Evolutionary conservation across 139 green algal genomes (phyloP).

Genomic region (Chlorella sp.): DNA sequence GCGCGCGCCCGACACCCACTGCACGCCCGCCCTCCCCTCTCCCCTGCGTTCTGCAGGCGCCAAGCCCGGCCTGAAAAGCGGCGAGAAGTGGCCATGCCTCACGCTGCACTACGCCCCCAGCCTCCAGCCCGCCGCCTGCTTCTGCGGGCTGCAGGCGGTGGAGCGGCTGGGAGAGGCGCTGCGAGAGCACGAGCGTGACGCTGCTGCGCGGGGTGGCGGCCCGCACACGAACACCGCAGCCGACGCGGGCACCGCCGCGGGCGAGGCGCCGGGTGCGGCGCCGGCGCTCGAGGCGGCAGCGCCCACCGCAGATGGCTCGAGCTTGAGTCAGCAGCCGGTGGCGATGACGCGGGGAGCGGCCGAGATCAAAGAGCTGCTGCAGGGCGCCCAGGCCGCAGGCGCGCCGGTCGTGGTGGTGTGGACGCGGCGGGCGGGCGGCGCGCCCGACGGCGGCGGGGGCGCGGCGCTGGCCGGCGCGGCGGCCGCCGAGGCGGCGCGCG

Average conservation of each 20-base stretch:
- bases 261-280: background rate
- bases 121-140: slow-evolving; percentile 39
- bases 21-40: background rate
- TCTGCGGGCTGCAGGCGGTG: slow-evolving; percentile 24
- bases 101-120: slow-evolving; percentile 59
- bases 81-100: slow-evolving; percentile 59
- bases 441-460: background rate
- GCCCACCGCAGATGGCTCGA: background rate
- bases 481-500: background rate
- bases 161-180: slow-evolving; percentile 4
- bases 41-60: slow-evolving; percentile 7
- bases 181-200: background rate
- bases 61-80: slow-evolving; percentile 49
- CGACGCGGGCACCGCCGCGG: background rate
- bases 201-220: background rate
- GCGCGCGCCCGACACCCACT: no score
- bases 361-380: slow-evolving; percentile 62
- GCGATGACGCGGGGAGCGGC: slow-evolving; percentile 48
- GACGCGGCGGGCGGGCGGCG: slow-evolving; percentile 18
- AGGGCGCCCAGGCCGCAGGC: slow-evolving; percentile 1
- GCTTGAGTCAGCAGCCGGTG: background rate
- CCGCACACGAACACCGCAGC: slow-evolving; percentile 5
- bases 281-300: background rate
- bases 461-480: slow-evolving; percentile 20
- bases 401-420: slow-evolving; percentile 51